phyloP scores from a whole-genome alignment of 331 rosid species.

The Quercus tomentella region DNA sequence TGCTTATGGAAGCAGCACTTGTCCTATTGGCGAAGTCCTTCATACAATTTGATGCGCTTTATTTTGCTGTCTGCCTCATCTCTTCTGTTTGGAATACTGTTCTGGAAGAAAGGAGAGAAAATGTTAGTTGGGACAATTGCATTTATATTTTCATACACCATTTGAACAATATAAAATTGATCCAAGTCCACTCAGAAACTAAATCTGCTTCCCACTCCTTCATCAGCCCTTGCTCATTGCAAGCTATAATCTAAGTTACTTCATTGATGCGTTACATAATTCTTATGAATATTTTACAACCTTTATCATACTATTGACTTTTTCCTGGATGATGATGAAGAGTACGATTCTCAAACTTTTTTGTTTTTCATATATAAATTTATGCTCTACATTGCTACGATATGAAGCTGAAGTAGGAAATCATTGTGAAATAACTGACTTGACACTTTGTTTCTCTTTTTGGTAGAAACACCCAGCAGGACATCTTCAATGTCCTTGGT shows the following conservation, averaged over 20 bases:
- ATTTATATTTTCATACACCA: background rate
- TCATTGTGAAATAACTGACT: background rate
- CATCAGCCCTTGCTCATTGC: too few relatives aligned
- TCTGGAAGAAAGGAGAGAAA: constrained; percentile 71
- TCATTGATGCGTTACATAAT: too few relatives aligned
- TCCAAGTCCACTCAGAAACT: too few relatives aligned
- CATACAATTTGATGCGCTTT: constrained; percentile 67
- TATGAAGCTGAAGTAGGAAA: background rate
- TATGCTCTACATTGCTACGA: background rate
- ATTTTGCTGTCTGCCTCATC: constrained; percentile 52
- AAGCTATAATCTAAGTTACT: too few relatives aligned
- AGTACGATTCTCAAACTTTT: too few relatives aligned
- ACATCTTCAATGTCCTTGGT: too few relatives aligned
- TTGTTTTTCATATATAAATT: background rate
- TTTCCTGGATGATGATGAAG: too few relatives aligned
- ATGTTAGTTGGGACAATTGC: constrained; percentile 36
- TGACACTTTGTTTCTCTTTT: background rate
- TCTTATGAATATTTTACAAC: too few relatives aligned
- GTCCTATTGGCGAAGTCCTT: constrained; percentile 91
- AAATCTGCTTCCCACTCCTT: too few relatives aligned
- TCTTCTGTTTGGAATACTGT: constrained; percentile 58
- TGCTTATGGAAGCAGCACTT: constrained; percentile 89
- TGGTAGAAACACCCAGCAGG: too few relatives aligned
- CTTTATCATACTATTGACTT: too few relatives aligned
- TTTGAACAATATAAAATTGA: too few relatives aligned